A percentile compares a stretch with the other conserved stretches of the same genome.
Conservation (phyloP, 2,329 filamentous ascomycete genomes). For the Colletotrichum nymphaeae region DNA sequence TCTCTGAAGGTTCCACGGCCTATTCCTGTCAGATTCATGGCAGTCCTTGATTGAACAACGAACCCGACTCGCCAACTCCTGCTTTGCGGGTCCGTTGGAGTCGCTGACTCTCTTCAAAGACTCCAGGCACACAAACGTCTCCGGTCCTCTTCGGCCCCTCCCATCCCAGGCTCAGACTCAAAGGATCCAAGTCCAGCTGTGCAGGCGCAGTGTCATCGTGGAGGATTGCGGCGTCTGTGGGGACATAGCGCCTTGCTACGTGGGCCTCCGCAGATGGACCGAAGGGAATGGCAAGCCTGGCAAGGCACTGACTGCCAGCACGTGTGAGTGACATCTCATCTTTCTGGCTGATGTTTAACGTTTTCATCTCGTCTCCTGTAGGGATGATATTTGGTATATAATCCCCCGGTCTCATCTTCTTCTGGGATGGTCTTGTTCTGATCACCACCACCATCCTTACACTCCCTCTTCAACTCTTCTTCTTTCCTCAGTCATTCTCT, state of each 20-base stretch:
- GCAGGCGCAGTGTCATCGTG: conserved; percentile 7
- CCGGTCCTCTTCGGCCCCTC: not conserved
- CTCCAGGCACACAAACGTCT: not conserved
- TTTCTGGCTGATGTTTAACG: conserved; percentile 8
- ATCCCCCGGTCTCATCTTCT: conserved; percentile 10
- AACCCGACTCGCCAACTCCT: conserved; percentile 1
- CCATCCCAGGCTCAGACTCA: not conserved
- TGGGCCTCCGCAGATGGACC: conserved; percentile 31
- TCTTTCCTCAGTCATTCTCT: conserved; percentile 21
- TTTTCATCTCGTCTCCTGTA: conserved; percentile 21
- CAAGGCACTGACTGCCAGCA: not conserved
- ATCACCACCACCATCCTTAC: conserved; percentile 34
- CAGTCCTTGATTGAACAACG: conserved; percentile 25
- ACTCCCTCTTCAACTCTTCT: conserved; percentile 5
- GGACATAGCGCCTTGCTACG: conserved; percentile 18
- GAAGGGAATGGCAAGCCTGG: conserved; percentile 4
- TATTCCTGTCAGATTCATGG: conserved; percentile 30
- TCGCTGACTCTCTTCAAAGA: not conserved
- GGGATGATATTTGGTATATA: conserved; percentile 27
- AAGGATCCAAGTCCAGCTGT: conserved; percentile 4
- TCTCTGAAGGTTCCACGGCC: conserved; percentile 25
- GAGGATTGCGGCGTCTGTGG: conserved; percentile 23
- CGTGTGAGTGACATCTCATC: conserved; percentile 28
- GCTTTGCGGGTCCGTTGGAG: conserved; percentile 11
- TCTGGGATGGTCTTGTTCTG: not conserved